phyloP scores from a whole-genome alignment of 2,329 filamentous ascomycete species.

The Xylaria sp. region DNA sequence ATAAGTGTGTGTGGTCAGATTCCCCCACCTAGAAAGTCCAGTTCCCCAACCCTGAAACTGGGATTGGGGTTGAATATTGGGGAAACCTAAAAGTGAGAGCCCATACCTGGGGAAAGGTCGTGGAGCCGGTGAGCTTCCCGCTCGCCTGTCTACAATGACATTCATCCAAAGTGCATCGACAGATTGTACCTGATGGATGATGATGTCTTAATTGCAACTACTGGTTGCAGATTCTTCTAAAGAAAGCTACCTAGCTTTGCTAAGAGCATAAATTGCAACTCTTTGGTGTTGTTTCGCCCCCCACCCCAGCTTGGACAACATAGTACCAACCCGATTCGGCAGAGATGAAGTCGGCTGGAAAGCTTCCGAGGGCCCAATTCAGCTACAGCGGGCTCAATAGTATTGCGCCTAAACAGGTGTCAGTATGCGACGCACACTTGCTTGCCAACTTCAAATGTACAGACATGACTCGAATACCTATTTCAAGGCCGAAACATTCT shows the following conservation, averaged over 20 bases:
- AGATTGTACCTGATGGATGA: neutral
- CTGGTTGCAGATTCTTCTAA: neutral
- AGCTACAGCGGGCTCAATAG: neutral
- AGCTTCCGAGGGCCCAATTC: slow-evolving; percentile 31
- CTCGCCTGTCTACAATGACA: neutral
- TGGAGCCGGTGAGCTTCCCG: neutral
- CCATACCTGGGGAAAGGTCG: neutral
- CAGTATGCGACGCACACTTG: neutral
- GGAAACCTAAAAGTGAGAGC: slow-evolving; percentile 4
- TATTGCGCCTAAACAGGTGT: neutral
- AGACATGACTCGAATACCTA: neutral
- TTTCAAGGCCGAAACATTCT: too few species aligned
- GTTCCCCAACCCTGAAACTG: slow-evolving; percentile 18
- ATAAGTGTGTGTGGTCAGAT: neutral
- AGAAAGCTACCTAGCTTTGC: neutral
- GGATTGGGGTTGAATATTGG: slow-evolving; percentile 21
- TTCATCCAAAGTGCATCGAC: neutral
- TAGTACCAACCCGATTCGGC: slow-evolving; percentile 21
- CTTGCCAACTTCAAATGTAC: neutral
- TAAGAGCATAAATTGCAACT: neutral
- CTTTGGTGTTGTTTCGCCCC: neutral
- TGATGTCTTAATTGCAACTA: neutral
- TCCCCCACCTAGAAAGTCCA: neutral
- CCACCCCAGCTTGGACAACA: neutral
- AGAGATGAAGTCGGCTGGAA: slow-evolving; percentile 31